Evolutionary conservation across 83 land plant genomes (phyloP).

Genomic region (Thuja plicata): DNA sequence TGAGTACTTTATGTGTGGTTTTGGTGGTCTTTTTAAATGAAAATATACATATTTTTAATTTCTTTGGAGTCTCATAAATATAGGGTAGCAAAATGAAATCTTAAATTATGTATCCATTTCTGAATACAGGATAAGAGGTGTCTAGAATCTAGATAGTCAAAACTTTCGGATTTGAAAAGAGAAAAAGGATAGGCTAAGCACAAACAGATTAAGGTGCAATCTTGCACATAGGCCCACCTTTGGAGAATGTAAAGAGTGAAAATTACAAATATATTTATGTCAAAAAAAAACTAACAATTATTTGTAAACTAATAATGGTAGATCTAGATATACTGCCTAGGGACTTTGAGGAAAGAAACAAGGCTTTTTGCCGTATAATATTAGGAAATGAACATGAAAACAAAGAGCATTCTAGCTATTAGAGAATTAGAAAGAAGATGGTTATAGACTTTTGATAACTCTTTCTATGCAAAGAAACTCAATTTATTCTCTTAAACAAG

Average conservation of each 20-base stretch:
- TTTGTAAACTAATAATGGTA: not conserved
- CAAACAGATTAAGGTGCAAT: not conserved
- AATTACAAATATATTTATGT: not conserved
- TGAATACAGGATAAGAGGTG: not conserved
- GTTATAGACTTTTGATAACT: too few species aligned
- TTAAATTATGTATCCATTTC: not conserved
- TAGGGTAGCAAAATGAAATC: not conserved
- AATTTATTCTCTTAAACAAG: too few species aligned
- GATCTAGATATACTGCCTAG: not conserved
- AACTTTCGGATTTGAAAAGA: not conserved
- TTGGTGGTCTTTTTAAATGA: not conserved
- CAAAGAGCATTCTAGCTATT: not conserved
- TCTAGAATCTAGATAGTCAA: not conserved
- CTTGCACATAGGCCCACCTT: not conserved
- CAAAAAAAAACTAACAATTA: too few species aligned
- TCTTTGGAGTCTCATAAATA: not conserved
- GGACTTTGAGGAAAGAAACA: not conserved
- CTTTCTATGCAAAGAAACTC: too few species aligned
- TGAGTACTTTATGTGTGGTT: not conserved
- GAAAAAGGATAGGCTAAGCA: not conserved
- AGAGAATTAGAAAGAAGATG: too few species aligned
- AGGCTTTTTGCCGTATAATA: not conserved
- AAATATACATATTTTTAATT: not conserved
- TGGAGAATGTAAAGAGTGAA: not conserved
- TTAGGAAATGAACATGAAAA: not conserved